Conservation (phyloP, 2,329 filamentous ascomycete genomes). For the Alternaria hordeiaustralica region DNA sequence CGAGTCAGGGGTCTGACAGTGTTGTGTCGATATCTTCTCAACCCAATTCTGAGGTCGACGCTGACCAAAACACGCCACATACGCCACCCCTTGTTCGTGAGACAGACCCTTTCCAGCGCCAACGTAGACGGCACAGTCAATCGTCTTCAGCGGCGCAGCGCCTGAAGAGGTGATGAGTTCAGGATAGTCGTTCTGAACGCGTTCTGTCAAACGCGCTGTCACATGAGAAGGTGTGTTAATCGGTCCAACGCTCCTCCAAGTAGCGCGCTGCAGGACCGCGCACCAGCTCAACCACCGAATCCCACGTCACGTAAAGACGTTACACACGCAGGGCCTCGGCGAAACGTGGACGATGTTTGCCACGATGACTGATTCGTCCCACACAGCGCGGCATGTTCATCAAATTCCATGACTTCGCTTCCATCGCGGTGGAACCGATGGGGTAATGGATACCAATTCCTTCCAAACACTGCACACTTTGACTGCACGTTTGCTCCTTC, state of each 20-base stretch:
- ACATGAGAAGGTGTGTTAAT: constrained; percentile 4
- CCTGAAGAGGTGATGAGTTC: background rate
- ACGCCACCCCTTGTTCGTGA: background rate
- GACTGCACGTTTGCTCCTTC: background rate
- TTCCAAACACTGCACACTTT: background rate
- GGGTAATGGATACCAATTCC: constrained; percentile 4
- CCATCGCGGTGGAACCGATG: constrained; percentile 21
- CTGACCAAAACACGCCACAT: constrained; percentile 14
- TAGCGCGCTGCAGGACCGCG: background rate
- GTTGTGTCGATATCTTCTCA: constrained; percentile 2
- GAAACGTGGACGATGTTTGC: constrained; percentile 24
- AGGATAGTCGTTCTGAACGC: background rate
- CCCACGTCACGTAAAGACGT: constrained; percentile 42
- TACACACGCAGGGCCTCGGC: constrained; percentile 22
- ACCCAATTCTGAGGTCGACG: constrained; percentile 29
- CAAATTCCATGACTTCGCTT: constrained; percentile 10
- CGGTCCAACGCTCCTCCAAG: background rate
- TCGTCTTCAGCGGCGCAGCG: background rate
- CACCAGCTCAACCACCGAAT: constrained; percentile 12
- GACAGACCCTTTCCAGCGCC: background rate
- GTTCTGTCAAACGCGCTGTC: constrained; percentile 4
- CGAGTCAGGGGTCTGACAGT: constrained; percentile 17
- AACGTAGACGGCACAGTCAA: background rate
- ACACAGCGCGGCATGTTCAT: constrained; percentile 34
- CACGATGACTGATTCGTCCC: constrained; percentile 15